Evolutionary conservation across 139 green algal genomes (phyloP).

Genomic region (Closterium sp.): DNA sequence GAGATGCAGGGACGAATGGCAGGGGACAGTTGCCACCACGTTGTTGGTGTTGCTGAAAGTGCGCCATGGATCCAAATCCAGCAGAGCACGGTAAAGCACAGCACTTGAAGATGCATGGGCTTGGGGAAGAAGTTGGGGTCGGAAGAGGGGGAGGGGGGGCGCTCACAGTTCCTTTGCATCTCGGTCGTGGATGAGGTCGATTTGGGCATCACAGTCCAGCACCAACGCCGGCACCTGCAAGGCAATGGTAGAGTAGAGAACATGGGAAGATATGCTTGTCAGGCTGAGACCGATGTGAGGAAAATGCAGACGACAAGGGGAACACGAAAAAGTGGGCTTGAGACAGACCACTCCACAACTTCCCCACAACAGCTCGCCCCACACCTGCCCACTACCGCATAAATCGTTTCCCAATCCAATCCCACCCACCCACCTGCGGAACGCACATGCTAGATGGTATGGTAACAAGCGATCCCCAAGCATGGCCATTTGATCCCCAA

Average conservation of each 20-base stretch:
- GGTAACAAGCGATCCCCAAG: too few relatives aligned
- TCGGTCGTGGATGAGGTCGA: constrained; percentile 67
- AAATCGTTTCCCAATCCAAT: background rate
- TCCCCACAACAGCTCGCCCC: too few relatives aligned
- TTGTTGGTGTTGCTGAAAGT: too few relatives aligned
- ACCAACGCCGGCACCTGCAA: constrained; percentile 65
- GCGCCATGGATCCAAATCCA: background rate
- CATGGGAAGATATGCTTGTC: background rate
- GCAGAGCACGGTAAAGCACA: background rate
- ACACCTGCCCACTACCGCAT: too few relatives aligned
- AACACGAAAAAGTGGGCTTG: background rate
- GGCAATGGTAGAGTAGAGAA: background rate
- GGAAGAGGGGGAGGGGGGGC: background rate
- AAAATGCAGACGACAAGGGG: background rate
- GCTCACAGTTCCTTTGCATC: constrained; percentile 59
- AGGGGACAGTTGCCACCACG: too few relatives aligned
- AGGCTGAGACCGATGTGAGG: background rate
- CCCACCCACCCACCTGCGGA: background rate
- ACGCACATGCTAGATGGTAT: too few relatives aligned
- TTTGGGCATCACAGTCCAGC: constrained; percentile 69
- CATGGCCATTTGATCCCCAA: too few relatives aligned
- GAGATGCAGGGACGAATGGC: too few relatives aligned
- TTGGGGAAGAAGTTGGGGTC: background rate
- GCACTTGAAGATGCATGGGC: background rate
- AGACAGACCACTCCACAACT: too few relatives aligned